Percentiles rank a stretch among this genome's conserved stretches.
These are phyloP conservation scores for Starmerella geochares DNA, from an alignment of 805 yeast genomes.

Conservation along the genomic window DNA sequence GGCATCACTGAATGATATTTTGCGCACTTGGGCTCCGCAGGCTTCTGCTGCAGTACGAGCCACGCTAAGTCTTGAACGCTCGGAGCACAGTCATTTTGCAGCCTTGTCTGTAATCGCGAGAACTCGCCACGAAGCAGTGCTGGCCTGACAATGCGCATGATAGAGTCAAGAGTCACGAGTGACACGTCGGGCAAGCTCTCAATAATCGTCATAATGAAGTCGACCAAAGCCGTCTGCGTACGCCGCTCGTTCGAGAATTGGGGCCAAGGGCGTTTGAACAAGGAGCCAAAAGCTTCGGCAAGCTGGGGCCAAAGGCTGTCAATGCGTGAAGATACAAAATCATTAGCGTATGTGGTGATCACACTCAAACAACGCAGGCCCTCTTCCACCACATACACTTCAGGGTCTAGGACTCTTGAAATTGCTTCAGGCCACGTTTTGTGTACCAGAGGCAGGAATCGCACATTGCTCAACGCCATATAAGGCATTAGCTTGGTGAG, in stretches of 20 bases:
- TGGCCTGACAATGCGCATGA: constrained; percentile 11
- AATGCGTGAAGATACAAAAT: constrained; percentile 33
- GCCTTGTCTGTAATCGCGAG: background rate
- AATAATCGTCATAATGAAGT: constrained; percentile 8
- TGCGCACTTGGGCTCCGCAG: background rate
- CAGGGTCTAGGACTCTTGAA: constrained; percentile 28
- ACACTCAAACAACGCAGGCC: constrained; percentile 28
- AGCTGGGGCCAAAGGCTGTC: constrained; percentile 23
- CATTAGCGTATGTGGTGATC: constrained; percentile 27
- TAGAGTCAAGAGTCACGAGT: constrained; percentile 13
- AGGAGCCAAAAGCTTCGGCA: background rate
- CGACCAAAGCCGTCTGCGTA: constrained; percentile 3
- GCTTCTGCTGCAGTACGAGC: constrained; percentile 15
- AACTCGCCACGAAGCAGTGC: constrained; percentile 18
- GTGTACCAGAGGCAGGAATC: constrained; percentile 44
- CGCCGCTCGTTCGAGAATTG: constrained; percentile 20
- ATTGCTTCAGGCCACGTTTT: constrained; percentile 43
- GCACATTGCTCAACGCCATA: constrained; percentile 41
- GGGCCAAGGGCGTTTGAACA: constrained; percentile 20
- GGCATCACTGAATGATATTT: constrained; percentile 2
- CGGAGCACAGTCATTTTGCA: background rate
- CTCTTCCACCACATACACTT: constrained; percentile 29
- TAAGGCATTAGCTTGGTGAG: constrained; percentile 40
- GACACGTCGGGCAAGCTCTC: constrained; percentile 9
- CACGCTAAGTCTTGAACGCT: constrained; percentile 15